These are phyloP conservation scores for Debaryomycetaceae sp. DNA, from an alignment of 1,139 yeast genomes.

Conservation along the genomic window DNA sequence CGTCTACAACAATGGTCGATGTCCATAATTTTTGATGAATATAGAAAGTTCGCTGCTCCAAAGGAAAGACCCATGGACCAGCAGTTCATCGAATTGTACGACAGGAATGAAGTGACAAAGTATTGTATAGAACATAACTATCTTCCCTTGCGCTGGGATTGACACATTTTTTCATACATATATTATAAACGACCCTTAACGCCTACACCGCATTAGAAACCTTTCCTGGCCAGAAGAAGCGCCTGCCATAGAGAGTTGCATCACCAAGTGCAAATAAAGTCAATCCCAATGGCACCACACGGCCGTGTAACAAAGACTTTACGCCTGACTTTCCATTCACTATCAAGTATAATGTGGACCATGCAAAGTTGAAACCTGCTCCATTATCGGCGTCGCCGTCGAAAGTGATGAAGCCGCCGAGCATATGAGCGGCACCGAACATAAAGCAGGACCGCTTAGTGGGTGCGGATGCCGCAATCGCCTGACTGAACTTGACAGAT, in stretches of 20 bases:
- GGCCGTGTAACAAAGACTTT: conserved; percentile 30
- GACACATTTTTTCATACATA: neutral
- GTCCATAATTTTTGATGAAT: conserved; percentile 92
- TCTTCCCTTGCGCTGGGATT: conserved; percentile 68
- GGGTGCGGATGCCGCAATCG: conserved; percentile 30
- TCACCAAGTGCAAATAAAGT: conserved; percentile 60
- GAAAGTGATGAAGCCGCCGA: conserved; percentile 77
- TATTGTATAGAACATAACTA: conserved; percentile 52
- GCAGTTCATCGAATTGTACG: conserved; percentile 87
- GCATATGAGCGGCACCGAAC: conserved; percentile 68
- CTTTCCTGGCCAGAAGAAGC: conserved; percentile 49
- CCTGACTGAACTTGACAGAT: conserved; percentile 24
- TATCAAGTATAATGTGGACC: conserved; percentile 75
- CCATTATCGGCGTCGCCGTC: conserved; percentile 85
- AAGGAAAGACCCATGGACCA: conserved; percentile 94
- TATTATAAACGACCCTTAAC: neutral
- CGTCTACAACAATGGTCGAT: conserved; percentile 88
- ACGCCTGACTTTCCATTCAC: conserved; percentile 69
- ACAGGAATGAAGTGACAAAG: conserved; percentile 55
- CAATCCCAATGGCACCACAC: conserved; percentile 60
- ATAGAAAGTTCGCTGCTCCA: conserved; percentile 89
- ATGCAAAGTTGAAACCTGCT: conserved; percentile 82
- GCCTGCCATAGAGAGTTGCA: conserved; percentile 63
- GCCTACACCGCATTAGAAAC: neutral
- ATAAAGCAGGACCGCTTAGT: conserved; percentile 34